Evolutionary conservation across 768 basidiomycete species (phyloP).

Genomic region (Phallus indusiatus): DNA sequence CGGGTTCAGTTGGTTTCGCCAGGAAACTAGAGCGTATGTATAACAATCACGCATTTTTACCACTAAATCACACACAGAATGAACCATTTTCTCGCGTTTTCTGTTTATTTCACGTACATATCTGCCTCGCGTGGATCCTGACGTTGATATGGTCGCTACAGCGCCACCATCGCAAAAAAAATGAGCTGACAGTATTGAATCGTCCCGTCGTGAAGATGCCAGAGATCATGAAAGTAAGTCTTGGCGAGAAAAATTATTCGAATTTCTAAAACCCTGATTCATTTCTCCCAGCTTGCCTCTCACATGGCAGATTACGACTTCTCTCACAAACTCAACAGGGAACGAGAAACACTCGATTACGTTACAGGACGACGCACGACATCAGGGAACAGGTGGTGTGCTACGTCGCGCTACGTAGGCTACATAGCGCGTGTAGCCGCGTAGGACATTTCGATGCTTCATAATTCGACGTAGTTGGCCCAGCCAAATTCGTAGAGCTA

Average conservation of each 20-base stretch:
- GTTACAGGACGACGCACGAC: conserved; percentile 61
- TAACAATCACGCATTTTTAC: background rate
- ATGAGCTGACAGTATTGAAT: conserved; percentile 36
- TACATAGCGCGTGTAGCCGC: no score
- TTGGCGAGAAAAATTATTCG: background rate
- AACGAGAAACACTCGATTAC: conserved; percentile 61
- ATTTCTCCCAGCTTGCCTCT: conserved; percentile 33
- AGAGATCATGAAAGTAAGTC: conserved; percentile 54
- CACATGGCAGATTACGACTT: conserved; percentile 46
- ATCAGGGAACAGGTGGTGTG: no score
- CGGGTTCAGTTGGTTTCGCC: no score
- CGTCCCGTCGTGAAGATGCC: conserved; percentile 86
- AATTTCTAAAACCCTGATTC: background rate
- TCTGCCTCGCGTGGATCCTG: conserved; percentile 61
- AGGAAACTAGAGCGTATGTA: no score
- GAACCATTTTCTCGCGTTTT: conserved; percentile 67
- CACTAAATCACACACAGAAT: conserved; percentile 24
- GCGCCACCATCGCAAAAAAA: conserved; percentile 23
- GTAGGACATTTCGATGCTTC: no score
- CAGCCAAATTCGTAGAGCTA: no score
- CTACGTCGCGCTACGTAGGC: no score
- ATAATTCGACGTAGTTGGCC: no score
- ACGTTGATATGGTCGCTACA: conserved; percentile 33
- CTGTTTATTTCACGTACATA: conserved; percentile 75
- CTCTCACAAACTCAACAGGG: conserved; percentile 42